These are phyloP conservation scores for Mortierella hygrophila DNA, from an alignment of 192 early-diverging fungal species.

Conservation along the genomic window DNA sequence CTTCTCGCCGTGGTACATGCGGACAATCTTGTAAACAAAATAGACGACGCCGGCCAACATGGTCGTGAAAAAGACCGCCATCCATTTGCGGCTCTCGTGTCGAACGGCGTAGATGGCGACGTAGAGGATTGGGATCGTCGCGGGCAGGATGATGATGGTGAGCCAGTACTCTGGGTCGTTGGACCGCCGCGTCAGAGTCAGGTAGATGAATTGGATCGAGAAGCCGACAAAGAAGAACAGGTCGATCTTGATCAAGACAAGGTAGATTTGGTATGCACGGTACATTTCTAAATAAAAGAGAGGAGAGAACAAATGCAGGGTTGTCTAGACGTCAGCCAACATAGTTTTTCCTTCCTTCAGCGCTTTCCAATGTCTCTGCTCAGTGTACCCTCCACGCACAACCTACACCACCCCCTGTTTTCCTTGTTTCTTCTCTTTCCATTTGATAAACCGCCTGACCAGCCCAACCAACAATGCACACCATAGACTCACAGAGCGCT, in stretches of 20 bases:
- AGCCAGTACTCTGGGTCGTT: slow-evolving; percentile 64
- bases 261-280: slow-evolving; percentile 81
- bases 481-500: neutral
- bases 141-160: slow-evolving; percentile 69
- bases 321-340: neutral
- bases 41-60: slow-evolving; percentile 75
- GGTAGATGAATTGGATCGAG: slow-evolving; percentile 81
- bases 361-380: neutral
- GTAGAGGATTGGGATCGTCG: slow-evolving; percentile 71
- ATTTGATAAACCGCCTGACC: neutral
- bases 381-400: neutral
- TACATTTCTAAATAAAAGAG: slow-evolving; percentile 63
- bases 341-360: neutral
- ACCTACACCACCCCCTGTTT: neutral
- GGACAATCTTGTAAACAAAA: slow-evolving; percentile 75
- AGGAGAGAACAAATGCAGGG: neutral
- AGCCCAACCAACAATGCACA: neutral
- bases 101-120: slow-evolving; percentile 78
- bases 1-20: slow-evolving; percentile 64
- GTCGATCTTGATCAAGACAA: slow-evolving; percentile 86
- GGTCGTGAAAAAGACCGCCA: slow-evolving; percentile 71
- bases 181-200: slow-evolving; percentile 66
- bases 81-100: slow-evolving; percentile 72
- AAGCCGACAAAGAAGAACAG: slow-evolving; percentile 86
- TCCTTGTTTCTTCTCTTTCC: neutral